Conservation (phyloP, 441 rosid species). For the Gossypium laxum region DNA sequence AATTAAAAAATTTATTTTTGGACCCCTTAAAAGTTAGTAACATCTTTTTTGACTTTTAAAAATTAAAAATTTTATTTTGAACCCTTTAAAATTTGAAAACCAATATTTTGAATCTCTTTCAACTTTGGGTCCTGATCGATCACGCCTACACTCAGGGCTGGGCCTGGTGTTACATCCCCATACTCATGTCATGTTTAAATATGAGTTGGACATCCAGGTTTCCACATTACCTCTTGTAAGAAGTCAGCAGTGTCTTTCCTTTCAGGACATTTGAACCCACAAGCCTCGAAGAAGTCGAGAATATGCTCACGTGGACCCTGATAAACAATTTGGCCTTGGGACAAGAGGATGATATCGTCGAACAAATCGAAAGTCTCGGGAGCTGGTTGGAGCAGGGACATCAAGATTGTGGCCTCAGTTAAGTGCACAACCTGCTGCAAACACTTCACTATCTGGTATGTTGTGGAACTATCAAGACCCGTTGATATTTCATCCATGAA, state of each 20-base stretch:
- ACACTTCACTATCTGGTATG: slow-evolving; percentile 80
- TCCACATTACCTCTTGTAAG: slow-evolving; percentile 65
- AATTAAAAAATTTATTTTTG: no score
- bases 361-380: slow-evolving; percentile 86
- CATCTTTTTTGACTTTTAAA: no score
- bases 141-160: no score
- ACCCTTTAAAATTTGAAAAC: no score
- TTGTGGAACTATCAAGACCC: slow-evolving; percentile 85
- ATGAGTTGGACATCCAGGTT: no score
- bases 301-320: slow-evolving; percentile 69
- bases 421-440: slow-evolving; percentile 77
- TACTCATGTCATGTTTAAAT: no score
- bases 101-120: no score
- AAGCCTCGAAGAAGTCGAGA: slow-evolving; percentile 56
- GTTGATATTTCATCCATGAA: slow-evolving; percentile 99
- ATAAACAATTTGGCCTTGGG: slow-evolving; percentile 72
- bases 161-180: no score
- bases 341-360: slow-evolving; percentile 64
- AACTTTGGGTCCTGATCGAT: no score
- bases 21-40: no score
- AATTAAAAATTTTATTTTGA: no score
- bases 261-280: slow-evolving; percentile 79
- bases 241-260: slow-evolving; percentile 87
- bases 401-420: slow-evolving; percentile 60
- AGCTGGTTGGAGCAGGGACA: slow-evolving; percentile 82